Conservation (phyloP, 2,329 filamentous ascomycete species). For the Trichoderma aggressivum region DNA sequence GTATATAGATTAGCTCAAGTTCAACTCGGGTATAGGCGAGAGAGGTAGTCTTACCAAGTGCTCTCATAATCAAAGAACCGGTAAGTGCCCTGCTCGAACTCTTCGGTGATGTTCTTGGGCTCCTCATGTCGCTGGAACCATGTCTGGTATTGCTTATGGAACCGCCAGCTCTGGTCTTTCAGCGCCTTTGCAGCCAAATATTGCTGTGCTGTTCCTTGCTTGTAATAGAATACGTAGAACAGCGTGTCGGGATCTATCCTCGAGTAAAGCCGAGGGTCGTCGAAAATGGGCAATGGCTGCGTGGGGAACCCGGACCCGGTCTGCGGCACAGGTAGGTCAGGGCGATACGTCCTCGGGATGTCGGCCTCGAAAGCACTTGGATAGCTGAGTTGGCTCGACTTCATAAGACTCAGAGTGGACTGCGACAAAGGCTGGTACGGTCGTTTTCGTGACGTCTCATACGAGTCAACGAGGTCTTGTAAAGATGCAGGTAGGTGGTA, state of each 20-base stretch:
- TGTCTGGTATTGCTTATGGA: conserved; percentile 99
- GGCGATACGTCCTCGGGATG: conserved; percentile 77
- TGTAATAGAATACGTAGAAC: conserved; percentile 99
- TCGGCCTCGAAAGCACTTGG: conserved; percentile 78
- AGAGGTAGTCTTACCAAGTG: conserved; percentile 69
- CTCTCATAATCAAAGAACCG: conserved; percentile 99
- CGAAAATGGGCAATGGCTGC: conserved; percentile 86
- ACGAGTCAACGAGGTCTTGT: conserved; percentile 86
- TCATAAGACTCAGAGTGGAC: conserved; percentile 70
- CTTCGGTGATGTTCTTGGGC: conserved; percentile 96
- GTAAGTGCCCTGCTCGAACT: conserved; percentile 98
- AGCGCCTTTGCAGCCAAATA: conserved; percentile 94
- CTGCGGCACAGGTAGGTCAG: conserved; percentile 71
- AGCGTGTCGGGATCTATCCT: conserved; percentile 93
- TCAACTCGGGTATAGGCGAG: background rate
- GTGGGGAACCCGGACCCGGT: conserved; percentile 84
- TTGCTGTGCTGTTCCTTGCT: conserved; percentile 92
- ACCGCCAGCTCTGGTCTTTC: conserved; percentile 97
- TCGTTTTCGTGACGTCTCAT: conserved; percentile 76
- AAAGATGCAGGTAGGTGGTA: conserved; percentile 89
- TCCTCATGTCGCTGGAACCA: conserved; percentile 99
- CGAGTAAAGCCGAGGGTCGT: conserved; percentile 82
- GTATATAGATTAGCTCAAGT: background rate
- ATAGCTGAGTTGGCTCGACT: conserved; percentile 67
- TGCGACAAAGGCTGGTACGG: conserved; percentile 59